Base-by-base conservation (phyloP, 768 basidiomycete genomes). In the Dioszegia hungarica region DNA sequence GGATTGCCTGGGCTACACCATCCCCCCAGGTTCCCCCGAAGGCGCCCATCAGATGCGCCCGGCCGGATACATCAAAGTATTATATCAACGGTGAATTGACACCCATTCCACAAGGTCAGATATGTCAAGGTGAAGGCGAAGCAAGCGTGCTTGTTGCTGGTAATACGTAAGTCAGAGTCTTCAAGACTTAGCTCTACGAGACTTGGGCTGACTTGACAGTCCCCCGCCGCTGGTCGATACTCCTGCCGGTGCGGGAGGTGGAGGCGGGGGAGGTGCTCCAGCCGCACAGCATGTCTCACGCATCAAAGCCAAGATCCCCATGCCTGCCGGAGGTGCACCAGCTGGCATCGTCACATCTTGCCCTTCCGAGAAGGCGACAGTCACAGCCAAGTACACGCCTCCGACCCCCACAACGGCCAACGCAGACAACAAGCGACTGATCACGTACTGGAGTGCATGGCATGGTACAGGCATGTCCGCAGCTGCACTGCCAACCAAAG, bases 391-490 rank as follows among this genome's bases (percentile, higher is more conserved):
- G 2, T 41, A 12, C 5, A 28, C 29, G 14, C 25, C 24, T 4
- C 34, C 56, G 28, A 25, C 33, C 17, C 5, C 48, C 33, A 24
- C 37, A 9, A 43, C 56, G n/a, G 36, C 19, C 28, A 41, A 27
- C 25, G 37, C 20, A n/a, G 34, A 36, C 19, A 24, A 24, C 17
- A 52, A 36, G n/a, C 43, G 58, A 0, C 54, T 46, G 44, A 57
- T 67, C 5, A 62, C 62, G 15, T 67, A 67, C 28, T 63, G 62
- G 59, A 50, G 56, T n/a, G 56, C 48, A 53, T 63, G 48, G 12
- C 43, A 47, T 31, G 36, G 27, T 20, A 47, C 40, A 6, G 41
- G 34, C 20, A 25, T 20, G 20, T 31, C 15, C 5, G 19, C 22
- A 10, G 43, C 15, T 10, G 19, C 22, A 10, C 36, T 56, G 6